phyloP scores from a whole-genome alignment of 768 basidiomycete species.

The Boletus sp. region DNA sequence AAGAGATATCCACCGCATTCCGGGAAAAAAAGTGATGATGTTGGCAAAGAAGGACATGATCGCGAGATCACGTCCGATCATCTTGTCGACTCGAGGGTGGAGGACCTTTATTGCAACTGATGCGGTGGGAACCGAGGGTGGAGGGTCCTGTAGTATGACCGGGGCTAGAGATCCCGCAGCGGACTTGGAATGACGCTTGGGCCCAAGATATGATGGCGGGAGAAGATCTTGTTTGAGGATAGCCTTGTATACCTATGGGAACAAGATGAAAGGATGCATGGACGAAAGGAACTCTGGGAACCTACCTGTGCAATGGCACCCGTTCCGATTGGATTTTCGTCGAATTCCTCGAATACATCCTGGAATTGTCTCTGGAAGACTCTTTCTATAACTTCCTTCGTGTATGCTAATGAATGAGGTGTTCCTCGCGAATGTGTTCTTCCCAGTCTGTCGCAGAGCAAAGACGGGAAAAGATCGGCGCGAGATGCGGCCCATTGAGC shows the following conservation, averaged over 20 bases:
- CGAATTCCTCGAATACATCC: conserved; percentile 90
- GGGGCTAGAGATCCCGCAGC: conserved; percentile 53
- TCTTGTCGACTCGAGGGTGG: conserved; percentile 81
- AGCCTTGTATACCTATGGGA: conserved; percentile 78
- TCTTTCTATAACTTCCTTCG: conserved; percentile 73
- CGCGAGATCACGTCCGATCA: conserved; percentile 83
- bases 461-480: conserved; percentile 86
- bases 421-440: conserved; percentile 85
- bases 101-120: conserved; percentile 95
- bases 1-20: conserved; percentile 95
- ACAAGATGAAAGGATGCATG: neutral
- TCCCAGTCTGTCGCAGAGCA: conserved; percentile 82
- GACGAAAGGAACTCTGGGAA: conserved; percentile 19
- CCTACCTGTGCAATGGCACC: conserved; percentile 91
- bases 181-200: conserved; percentile 57
- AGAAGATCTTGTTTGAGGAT: conserved; percentile 81
- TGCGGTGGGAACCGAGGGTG: conserved; percentile 74
- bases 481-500: conserved; percentile 99
- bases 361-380: conserved; percentile 84
- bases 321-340: conserved; percentile 85
- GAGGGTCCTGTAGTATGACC: conserved; percentile 48
- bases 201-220: conserved; percentile 79
- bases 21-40: conserved; percentile 74
- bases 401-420: conserved; percentile 78
- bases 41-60: conserved; percentile 95